These are phyloP conservation scores for Collybiopsis luxurians DNA, from an alignment of 768 basidiomycete species.

Conservation along the genomic window DNA sequence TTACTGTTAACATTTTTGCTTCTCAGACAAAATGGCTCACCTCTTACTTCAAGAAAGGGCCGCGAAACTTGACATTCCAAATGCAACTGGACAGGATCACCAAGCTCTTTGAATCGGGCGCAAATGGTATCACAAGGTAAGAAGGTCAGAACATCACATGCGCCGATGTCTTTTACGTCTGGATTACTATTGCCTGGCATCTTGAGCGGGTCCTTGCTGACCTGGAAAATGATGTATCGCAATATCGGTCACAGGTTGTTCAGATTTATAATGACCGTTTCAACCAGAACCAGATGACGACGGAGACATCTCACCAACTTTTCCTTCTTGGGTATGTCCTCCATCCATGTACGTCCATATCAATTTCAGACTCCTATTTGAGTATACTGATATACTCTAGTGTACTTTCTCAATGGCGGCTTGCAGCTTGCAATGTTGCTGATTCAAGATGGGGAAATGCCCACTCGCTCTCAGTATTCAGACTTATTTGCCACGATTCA, in stretches of 20 bases:
- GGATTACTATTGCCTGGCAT: constrained; percentile 26
- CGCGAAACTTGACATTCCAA: constrained; percentile 12
- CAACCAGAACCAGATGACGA: constrained; percentile 29
- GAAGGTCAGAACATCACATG: constrained; percentile 27
- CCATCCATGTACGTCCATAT: constrained; percentile 16
- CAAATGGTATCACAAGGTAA: constrained; percentile 22
- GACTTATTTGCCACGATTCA: constrained; percentile 10
- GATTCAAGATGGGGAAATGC: constrained; percentile 11
- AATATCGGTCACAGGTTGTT: constrained; percentile 12
- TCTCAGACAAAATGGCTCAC: background rate
- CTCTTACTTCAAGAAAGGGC: background rate
- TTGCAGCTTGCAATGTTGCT: constrained; percentile 17
- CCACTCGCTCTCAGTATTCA: background rate
- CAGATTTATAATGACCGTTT: constrained; percentile 24
- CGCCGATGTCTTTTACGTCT: constrained; percentile 27
- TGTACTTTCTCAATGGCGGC: constrained; percentile 15
- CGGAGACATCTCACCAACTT: constrained; percentile 22
- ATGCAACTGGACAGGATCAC: constrained; percentile 14
- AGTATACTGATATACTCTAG: constrained; percentile 1
- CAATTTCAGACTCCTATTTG: constrained; percentile 7
- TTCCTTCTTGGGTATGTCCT: constrained; percentile 27
- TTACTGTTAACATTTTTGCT: background rate
- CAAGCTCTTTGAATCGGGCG: constrained; percentile 15
- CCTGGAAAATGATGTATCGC: constrained; percentile 1
- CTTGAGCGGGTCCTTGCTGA: constrained; percentile 17